Base-by-base conservation (phyloP, 1,139 yeast species). In the Debaryomyces singareniensis region DNA sequence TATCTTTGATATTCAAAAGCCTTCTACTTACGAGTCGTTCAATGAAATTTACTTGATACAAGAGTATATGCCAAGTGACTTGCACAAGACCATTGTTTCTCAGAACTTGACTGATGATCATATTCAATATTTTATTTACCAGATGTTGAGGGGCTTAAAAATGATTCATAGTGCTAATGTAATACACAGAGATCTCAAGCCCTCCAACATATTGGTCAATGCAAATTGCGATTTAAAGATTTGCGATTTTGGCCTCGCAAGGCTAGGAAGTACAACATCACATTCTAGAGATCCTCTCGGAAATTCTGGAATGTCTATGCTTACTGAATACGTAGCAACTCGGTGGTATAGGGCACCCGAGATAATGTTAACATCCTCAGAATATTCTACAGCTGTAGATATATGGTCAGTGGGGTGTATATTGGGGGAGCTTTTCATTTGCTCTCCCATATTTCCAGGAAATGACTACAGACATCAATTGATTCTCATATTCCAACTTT, bases 281-380 rank as follows among this genome's bases (percentile, higher is more conserved):
- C 47, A 55, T 7, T 55, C 54, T 24, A 58, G 54, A 21, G 55
- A 65, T 35, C 57, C 61, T 16, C 69, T 69, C 12, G 68, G 70
- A 35, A 49, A 49, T 35, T 44, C 51, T 27, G 58, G 57, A 12
- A 39, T 46, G 5, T 59, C 61, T n/a, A 50, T 54, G 30, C 64
- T 76, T 68, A 79, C 87, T 0, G 87, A 80, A 48, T 80, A 80
- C 40, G 89, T 80, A 5, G 87, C 87, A 2, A 80, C 91, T 2
- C 61, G 89, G 44, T 80, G 89, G 89, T 80, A 80, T 48, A 60
- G 89, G 37, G 87, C 87, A 0, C 89, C 87, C 0, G 91, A 81
- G 47, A 76, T 81, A 34, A 80, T 80, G 87, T 53, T 80, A 15
- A 73, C 82, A 2, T 73, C 74, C 27, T 78, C 81, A 28, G 75